Evolutionary conservation across 1,139 yeast species (phyloP), one percentile per base, ranked within the genome.

Genomic region (Candida frijolesensis): DNA sequence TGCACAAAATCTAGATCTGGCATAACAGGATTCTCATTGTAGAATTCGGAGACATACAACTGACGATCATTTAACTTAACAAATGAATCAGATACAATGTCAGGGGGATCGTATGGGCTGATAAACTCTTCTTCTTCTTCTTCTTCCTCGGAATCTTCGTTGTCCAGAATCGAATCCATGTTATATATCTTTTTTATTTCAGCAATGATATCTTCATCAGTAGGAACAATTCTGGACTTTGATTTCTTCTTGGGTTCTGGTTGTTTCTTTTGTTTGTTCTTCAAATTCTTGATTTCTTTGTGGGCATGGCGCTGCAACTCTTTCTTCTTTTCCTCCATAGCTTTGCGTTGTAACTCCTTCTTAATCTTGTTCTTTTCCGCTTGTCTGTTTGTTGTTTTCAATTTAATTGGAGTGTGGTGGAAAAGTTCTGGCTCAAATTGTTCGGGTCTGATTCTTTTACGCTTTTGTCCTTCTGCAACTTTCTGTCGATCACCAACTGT

Each of bases 61-160:
- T 73, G 67, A 27, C 80, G 61, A 9, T 63, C 68, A 45, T 63
- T 52, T 18, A 72, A 58, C 7, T 71, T 69, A 10, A 76, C 65
- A 16, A 56, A 52, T 1, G 76, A 61, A 54, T 76, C 80, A 1
- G 67, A 62, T 15, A 57, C 60, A 27, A 76, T 71, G 51, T 72
- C 72, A 8, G 66, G 60, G 2, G 80, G 80, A 55, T 73, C 78
- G 55, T 59, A 76, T 1, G 77, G 72, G 59, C 70, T 66, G 4
- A 64, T 56, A 35, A 55, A 54, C 30, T 61, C 65, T 32, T 62
- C 67, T 8, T 56, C 61, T 37, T 53, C 56, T 34, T 62, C 67
- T 8, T 56, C 61, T 37, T 53, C 56, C 33, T 48, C 55, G 27
- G 51, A 56, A 11, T 53, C 54, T 25, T 52, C 56, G 2, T 14